phyloP scores from a whole-genome alignment of 106 monocot species.

The Iris macrosiphon region DNA sequence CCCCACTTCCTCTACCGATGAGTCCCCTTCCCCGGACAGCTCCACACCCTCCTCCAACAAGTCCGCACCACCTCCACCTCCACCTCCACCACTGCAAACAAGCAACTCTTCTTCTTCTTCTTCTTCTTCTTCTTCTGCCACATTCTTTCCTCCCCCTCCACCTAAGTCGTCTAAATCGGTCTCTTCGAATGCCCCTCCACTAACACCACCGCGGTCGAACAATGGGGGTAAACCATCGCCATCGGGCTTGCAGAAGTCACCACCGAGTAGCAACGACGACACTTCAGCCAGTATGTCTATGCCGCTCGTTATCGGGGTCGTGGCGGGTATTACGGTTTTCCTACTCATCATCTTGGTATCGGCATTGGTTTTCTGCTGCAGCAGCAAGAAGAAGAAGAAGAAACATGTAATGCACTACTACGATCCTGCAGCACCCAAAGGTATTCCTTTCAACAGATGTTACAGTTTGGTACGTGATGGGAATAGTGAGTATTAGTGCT shows the following conservation, averaged over 20 bases:
- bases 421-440: conserved; percentile 9
- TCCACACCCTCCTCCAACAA: neutral
- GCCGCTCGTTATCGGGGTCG: conserved; percentile 17
- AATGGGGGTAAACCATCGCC: conserved; percentile 5
- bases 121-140: neutral
- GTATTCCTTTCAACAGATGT: too few relatives aligned
- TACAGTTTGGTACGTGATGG: too few relatives aligned
- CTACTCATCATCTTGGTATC: conserved; percentile 15
- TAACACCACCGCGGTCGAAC: neutral
- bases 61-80: neutral
- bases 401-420: conserved; percentile 5
- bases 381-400: conserved; percentile 23
- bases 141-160: neutral
- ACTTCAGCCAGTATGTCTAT: conserved; percentile 1
- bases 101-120: neutral
- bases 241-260: neutral
- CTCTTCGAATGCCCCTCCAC: neutral
- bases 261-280: neutral
- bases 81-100: neutral
- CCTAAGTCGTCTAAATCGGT: neutral
- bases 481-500: too few relatives aligned
- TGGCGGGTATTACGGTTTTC: conserved; percentile 23
- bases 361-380: conserved; percentile 7
- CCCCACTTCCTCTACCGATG: neutral
- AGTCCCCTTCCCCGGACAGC: neutral